Base-by-base conservation (phyloP, 2,329 filamentous ascomycete genomes). In the Trichoderma atroviride region DNA sequence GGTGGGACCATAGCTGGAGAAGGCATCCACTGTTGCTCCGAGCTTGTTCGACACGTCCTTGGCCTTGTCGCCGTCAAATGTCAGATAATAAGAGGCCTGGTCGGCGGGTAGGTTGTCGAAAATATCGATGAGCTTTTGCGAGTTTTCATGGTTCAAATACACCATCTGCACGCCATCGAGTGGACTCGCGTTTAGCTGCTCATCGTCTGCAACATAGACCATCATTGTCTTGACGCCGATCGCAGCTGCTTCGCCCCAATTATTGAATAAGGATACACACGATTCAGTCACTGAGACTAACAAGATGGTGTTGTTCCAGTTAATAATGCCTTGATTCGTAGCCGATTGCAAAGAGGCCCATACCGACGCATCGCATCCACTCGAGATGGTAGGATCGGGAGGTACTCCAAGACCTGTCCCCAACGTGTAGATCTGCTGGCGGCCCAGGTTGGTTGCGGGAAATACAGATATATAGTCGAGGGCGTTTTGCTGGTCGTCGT, bases 1-100 rank as follows among this genome's bases (percentile, higher is more conserved):
- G 0, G 77, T 79, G 3, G 82, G 82, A 2, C 81, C 82, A 27
- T 90, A 84, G 35, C 58, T 62, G 27, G 58, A 69, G 50, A 56
- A 69, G 40, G 24, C 35, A 13, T 63, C 50, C 14, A 61, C 22
- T n/a, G 66, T 56, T 13, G 40, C 24, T 19, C 22, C 50, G 0
- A 24, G 16, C 22, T 37, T 37, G 27, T 63, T 62, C 1, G 50
- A 5, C 11, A 52, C 22, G 1, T 47, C 40, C 13, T 16, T 24
- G 10, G 31, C 40, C 11, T 47, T 56, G 9, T 47, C 47, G 19
- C 58, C 58, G 24, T 69, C 59, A 57, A 69, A 69, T 3, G 66
- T 56, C 19, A 63, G 40, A 24, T 31, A 27, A 19, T 55, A 27
- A 31, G 35, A 67, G 5, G 35, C 59, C 55, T 59, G n/a, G 2